A percentile compares a stretch with the other conserved stretches of the same genome.
phyloP scores from a whole-genome alignment of 2,329 filamentous ascomycete species.

The Cytospora paraplurivora region DNA sequence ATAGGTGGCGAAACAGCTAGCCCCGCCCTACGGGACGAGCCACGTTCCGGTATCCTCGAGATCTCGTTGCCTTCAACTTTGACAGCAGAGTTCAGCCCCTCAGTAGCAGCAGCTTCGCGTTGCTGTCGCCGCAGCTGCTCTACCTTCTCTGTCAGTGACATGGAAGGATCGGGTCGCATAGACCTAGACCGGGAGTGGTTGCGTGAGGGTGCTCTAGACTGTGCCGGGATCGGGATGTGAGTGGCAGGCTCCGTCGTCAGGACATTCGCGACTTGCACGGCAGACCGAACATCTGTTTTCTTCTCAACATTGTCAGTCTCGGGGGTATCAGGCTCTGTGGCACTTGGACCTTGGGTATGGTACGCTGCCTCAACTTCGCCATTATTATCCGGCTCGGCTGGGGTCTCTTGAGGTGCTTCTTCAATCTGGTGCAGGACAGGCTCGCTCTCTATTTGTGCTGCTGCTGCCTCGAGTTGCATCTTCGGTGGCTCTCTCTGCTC shows the following conservation, averaged over 20 bases:
- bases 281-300: neutral
- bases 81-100: slow-evolving; percentile 33
- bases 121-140: slow-evolving; percentile 57
- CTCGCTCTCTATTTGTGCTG: slow-evolving; percentile 1
- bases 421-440: neutral
- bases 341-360: slow-evolving; percentile 1
- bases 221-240: slow-evolving; percentile 18
- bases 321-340: neutral
- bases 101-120: slow-evolving; percentile 37
- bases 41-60: slow-evolving; percentile 37
- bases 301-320: slow-evolving; percentile 1
- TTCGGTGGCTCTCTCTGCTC: neutral
- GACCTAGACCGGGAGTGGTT: slow-evolving; percentile 26
- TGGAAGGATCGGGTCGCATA: slow-evolving; percentile 23
- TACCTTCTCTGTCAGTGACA: slow-evolving; percentile 48
- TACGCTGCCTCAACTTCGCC: neutral
- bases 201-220: slow-evolving; percentile 23
- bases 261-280: neutral
- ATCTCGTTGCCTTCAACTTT: slow-evolving; percentile 29
- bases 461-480: slow-evolving; percentile 4
- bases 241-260: slow-evolving; percentile 1
- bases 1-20: slow-evolving; percentile 54
- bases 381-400: neutral
- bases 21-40: slow-evolving; percentile 48
- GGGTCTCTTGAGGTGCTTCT: slow-evolving; percentile 4